Conservation (phyloP, 352 stramenopile species). For the Phytophthora pluvialis region DNA sequence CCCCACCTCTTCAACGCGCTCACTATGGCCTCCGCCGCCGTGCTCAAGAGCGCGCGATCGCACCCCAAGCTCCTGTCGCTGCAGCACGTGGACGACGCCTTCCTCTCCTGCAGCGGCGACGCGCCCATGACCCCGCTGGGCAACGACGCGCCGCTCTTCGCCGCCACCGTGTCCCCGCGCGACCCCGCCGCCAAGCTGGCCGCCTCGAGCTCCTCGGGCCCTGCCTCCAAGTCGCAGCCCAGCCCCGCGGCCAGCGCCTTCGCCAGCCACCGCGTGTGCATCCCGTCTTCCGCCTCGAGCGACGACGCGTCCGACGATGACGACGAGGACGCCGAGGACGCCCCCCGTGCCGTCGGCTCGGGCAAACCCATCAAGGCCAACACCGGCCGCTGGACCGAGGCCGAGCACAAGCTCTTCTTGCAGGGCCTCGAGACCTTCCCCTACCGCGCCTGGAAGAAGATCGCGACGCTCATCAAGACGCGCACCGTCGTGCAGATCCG, state of each 20-base stretch:
- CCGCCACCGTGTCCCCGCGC: conserved; percentile 55
- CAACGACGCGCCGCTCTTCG: conserved; percentile 32
- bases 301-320: conserved; percentile 45
- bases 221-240: conserved; percentile 17
- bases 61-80: conserved; percentile 60
- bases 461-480: conserved; percentile 94
- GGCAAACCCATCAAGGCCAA: conserved; percentile 65
- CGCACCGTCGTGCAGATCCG: conserved; percentile 92
- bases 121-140: conserved; percentile 57
- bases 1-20: conserved; percentile 18
- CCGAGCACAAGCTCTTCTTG: conserved; percentile 90
- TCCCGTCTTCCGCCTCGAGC: conserved; percentile 32
- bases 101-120: conserved; percentile 33
- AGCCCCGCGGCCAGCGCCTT: conserved; percentile 15
- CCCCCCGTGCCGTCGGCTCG: neutral
- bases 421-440: conserved; percentile 87
- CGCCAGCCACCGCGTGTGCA: conserved; percentile 35
- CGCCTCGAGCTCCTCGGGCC: conserved; percentile 15
- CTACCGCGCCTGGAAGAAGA: conserved; percentile 92
- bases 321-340: conserved; percentile 38
- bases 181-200: conserved; percentile 59
- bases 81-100: conserved; percentile 49
- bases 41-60: conserved; percentile 40
- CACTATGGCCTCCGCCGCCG: conserved; percentile 50
- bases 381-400: conserved; percentile 86